These are phyloP conservation scores for Porcisia deanei DNA, from an alignment of 208 protist species.

Conservation along the genomic window DNA sequence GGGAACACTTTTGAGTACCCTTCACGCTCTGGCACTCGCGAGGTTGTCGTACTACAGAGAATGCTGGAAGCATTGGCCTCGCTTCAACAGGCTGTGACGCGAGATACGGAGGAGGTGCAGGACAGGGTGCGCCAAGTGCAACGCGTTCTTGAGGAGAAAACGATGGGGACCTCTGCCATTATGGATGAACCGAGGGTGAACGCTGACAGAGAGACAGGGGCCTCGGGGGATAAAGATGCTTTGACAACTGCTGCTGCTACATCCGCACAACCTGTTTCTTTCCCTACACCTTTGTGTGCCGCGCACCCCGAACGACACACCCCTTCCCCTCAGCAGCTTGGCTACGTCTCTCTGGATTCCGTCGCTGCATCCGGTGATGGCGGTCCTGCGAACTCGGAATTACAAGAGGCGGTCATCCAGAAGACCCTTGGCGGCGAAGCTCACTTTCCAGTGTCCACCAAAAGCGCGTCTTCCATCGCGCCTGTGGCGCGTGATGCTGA, in stretches of 20 bases:
- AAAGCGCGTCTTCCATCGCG: conserved; percentile 4
- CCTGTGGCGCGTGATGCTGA: conserved; percentile 12
- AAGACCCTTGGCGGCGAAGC: neutral
- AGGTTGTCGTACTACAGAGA: conserved; percentile 54
- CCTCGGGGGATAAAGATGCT: neutral
- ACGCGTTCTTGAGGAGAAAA: conserved; percentile 32
- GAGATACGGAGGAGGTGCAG: conserved; percentile 19
- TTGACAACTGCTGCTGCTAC: neutral
- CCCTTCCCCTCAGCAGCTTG: neutral
- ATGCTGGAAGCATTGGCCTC: conserved; percentile 34
- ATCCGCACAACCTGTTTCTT: neutral
- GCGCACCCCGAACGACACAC: no score
- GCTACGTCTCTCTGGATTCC: neutral
- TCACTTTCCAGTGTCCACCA: neutral
- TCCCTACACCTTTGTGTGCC: neutral
- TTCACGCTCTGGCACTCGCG: conserved; percentile 50
- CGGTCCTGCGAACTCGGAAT: neutral
- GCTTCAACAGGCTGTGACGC: conserved; percentile 24
- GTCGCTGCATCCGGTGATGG: neutral
- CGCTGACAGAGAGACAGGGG: conserved; percentile 4
- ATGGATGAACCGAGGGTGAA: conserved; percentile 17
- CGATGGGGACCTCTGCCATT: conserved; percentile 32
- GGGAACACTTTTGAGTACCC: conserved; percentile 52
- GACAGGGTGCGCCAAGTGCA: conserved; percentile 30
- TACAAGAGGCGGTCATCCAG: no score